Evolutionary conservation across 2,329 filamentous ascomycete genomes (phyloP).

Genomic region (Beauveria caledonica): DNA sequence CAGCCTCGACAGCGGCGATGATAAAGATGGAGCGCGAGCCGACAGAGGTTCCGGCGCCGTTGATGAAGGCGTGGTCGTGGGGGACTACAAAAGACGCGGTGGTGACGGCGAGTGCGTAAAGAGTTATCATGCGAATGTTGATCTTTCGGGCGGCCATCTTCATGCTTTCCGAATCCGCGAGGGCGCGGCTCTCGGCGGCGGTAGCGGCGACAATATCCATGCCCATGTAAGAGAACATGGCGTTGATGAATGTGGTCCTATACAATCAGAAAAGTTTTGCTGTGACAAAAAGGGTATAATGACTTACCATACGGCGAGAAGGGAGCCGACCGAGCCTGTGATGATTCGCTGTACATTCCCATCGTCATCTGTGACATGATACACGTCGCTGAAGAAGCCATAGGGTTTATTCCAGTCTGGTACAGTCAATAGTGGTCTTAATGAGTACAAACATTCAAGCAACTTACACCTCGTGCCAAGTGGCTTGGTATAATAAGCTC

Average conservation of each 20-base stretch:
- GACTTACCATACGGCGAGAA: constrained; percentile 30
- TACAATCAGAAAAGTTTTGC: not conserved
- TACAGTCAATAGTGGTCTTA: not conserved
- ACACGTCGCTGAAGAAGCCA: constrained; percentile 28
- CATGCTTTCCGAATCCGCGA: constrained; percentile 29
- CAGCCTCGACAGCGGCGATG: constrained; percentile 29
- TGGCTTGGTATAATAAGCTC: constrained; percentile 28
- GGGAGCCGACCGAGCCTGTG: constrained; percentile 25
- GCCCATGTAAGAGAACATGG: constrained; percentile 29
- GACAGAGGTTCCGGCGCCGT: constrained; percentile 28
- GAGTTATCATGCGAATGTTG: constrained; percentile 27
- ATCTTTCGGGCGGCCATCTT: constrained; percentile 33
- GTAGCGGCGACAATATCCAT: constrained; percentile 33
- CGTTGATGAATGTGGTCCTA: constrained; percentile 29
- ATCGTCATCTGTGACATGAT: constrained; percentile 23
- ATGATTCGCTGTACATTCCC: constrained; percentile 15
- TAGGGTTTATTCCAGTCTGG: constrained; percentile 20
- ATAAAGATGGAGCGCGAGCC: constrained; percentile 26
- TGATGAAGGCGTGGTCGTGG: constrained; percentile 30
- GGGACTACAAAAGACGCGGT: constrained; percentile 27
- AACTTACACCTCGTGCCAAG: constrained; percentile 27
- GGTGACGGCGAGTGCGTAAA: constrained; percentile 20
- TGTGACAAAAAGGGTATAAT: not conserved
- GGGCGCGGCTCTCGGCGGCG: constrained; percentile 27
- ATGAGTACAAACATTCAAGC: not conserved